phyloP scores from a whole-genome alignment of 768 basidiomycete species.

The Strobilomyces confusus region DNA sequence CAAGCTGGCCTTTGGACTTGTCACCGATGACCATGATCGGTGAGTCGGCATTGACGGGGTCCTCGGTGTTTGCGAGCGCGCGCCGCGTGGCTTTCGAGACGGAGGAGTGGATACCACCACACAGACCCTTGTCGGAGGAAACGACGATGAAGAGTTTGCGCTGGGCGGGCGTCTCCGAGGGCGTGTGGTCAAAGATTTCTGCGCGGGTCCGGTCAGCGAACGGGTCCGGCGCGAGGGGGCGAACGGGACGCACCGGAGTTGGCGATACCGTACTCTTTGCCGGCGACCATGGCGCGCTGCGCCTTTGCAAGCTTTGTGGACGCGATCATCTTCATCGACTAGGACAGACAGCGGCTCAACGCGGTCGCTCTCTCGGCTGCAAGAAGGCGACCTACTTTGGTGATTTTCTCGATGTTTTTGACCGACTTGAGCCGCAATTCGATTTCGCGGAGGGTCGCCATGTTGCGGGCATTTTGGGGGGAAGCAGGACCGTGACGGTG shows the following conservation, averaged over 20 bases:
- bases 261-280: conserved; percentile 90
- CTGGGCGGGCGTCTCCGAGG: conserved; percentile 62
- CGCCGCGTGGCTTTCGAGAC: conserved; percentile 87
- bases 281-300: conserved; percentile 86
- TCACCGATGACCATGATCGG: conserved; percentile 89
- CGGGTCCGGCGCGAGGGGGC: background rate
- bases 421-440: conserved; percentile 96
- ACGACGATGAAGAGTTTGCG: conserved; percentile 90
- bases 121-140: conserved; percentile 98
- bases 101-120: conserved; percentile 98
- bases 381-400: conserved; percentile 61
- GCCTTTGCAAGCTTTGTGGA: conserved; percentile 96
- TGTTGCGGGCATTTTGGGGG: conserved; percentile 64
- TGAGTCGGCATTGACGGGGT: conserved; percentile 52
- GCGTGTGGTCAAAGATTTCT: conserved; percentile 87
- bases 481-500: conserved; percentile 37
- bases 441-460: conserved; percentile 98
- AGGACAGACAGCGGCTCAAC: conserved; percentile 11
- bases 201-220: conserved; percentile 12
- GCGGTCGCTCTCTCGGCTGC: background rate
- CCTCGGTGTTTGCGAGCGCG: conserved; percentile 51
- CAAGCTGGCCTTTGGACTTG: conserved; percentile 93
- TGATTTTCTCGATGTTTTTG: conserved; percentile 99
- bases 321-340: conserved; percentile 99
- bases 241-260: conserved; percentile 62